A percentile compares a stretch with the other conserved stretches of the same genome.
These are phyloP conservation scores for Botrytis elliptica DNA, from an alignment of 2,329 filamentous ascomycete species.

Conservation along the genomic window DNA sequence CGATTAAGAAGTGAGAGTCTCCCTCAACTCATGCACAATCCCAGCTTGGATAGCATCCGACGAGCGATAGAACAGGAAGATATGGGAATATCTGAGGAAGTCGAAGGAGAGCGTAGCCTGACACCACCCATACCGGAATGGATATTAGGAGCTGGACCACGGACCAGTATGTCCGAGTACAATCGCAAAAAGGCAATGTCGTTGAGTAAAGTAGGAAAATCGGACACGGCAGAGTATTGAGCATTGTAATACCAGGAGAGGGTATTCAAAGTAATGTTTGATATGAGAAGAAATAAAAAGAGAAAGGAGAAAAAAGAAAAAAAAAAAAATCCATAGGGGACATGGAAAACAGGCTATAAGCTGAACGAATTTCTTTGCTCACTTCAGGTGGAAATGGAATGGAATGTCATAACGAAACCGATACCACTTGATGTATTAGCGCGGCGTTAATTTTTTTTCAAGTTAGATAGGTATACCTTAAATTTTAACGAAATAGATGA, in stretches of 20 bases:
- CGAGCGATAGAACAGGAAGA: conserved; percentile 36
- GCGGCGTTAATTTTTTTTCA: conserved; percentile 28
- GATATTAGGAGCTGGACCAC: conserved; percentile 54
- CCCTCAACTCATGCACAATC: conserved; percentile 51
- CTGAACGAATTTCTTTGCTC: conserved; percentile 36
- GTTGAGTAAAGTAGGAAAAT: conserved; percentile 26
- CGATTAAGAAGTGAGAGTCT: conserved; percentile 58
- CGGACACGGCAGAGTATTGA: conserved; percentile 18
- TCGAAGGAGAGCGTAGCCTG: conserved; percentile 47
- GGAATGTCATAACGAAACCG: conserved; percentile 26
- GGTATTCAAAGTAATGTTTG: conserved; percentile 18
- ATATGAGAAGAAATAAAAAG: background rate
- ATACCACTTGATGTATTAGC: conserved; percentile 39
- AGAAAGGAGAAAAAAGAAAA: background rate
- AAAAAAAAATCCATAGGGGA: background rate
- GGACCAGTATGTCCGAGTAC: conserved; percentile 51
- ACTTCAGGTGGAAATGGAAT: conserved; percentile 20
- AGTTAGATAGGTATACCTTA: conserved; percentile 35
- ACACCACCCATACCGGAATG: conserved; percentile 63
- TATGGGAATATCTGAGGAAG: conserved; percentile 26
- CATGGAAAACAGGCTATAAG: conserved; percentile 31
- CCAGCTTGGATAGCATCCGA: conserved; percentile 48
- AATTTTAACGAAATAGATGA: conserved; percentile 30
- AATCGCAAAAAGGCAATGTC: conserved; percentile 33
- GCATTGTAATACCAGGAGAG: background rate